Conservation (phyloP, 108 stramenopile species). For the Ochromonas danica region DNA sequence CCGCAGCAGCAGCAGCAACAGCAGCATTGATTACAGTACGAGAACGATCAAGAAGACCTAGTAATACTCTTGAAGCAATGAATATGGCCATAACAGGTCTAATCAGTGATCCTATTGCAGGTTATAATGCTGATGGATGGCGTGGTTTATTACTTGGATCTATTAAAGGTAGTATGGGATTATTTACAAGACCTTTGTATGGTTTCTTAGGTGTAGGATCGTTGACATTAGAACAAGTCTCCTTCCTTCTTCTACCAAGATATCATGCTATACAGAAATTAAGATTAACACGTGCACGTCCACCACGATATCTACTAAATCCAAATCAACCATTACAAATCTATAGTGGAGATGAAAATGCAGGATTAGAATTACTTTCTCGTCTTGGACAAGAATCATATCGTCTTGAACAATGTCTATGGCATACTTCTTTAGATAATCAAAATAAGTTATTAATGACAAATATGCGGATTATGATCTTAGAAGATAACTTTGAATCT, state of each 20-base stretch:
- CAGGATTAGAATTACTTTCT: constrained; percentile 43
- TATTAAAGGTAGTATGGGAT: constrained; percentile 40
- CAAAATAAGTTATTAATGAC: not conserved
- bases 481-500: not conserved
- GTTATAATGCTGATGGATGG: constrained; percentile 35
- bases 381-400: constrained; percentile 38
- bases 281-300: constrained; percentile 44
- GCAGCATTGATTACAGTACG: not conserved
- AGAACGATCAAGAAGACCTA: not conserved
- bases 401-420: constrained; percentile 46
- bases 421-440: constrained; percentile 38
- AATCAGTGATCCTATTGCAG: constrained; percentile 37
- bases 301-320: constrained; percentile 44
- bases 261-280: constrained; percentile 46
- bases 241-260: constrained; percentile 39
- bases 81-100: constrained; percentile 43
- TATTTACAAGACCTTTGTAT: constrained; percentile 40
- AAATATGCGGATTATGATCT: not conserved
- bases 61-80: constrained; percentile 10
- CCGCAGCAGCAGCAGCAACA: not conserved
- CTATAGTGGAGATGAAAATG: constrained; percentile 44
- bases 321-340: constrained; percentile 37
- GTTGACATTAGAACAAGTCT: constrained; percentile 42
- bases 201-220: constrained; percentile 18
- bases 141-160: constrained; percentile 43